A percentile compares a stretch with the other conserved stretches of the same genome.
Evolutionary conservation across 768 basidiomycete species (phyloP).

Genomic region (Phylloporus arenicola): DNA sequence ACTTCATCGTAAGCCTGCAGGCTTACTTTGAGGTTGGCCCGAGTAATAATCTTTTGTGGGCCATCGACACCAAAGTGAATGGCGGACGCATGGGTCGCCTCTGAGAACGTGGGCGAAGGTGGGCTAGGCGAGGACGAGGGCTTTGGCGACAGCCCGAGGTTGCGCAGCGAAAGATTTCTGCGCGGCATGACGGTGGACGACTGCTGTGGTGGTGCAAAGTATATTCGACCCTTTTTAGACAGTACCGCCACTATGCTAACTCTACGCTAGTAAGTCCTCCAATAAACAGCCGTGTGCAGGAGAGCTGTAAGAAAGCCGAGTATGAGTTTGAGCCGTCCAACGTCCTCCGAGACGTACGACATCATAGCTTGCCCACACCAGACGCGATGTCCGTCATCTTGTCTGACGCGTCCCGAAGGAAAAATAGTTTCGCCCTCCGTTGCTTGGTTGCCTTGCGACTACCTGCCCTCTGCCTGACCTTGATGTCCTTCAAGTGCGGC

Average conservation of each 20-base stretch:
- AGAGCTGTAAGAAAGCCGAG: slow-evolving; percentile 8
- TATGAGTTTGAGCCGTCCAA: background rate
- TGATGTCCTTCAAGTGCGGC: slow-evolving; percentile 84
- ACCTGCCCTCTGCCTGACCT: slow-evolving; percentile 61
- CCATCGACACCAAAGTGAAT: slow-evolving; percentile 73
- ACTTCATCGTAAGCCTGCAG: slow-evolving; percentile 80
- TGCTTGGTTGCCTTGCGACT: slow-evolving; percentile 45
- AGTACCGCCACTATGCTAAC: background rate
- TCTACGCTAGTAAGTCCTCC: slow-evolving; percentile 1
- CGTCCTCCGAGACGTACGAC: slow-evolving; percentile 8
- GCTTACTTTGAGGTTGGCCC: slow-evolving; percentile 70
- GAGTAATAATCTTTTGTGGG: slow-evolving; percentile 77
- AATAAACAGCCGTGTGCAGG: background rate
- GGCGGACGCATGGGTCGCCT: slow-evolving; percentile 70
- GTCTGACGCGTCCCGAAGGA: slow-evolving; percentile 74
- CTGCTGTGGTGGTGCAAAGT: slow-evolving; percentile 12
- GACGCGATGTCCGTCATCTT: slow-evolving; percentile 76
- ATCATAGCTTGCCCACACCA: slow-evolving; percentile 31
- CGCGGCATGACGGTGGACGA: slow-evolving; percentile 39
- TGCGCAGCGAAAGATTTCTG: slow-evolving; percentile 52
- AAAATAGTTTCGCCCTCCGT: slow-evolving; percentile 78
- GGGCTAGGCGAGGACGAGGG: slow-evolving; percentile 50
- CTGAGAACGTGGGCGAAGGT: slow-evolving; percentile 82
- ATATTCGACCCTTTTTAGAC: slow-evolving; percentile 15
- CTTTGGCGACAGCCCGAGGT: slow-evolving; percentile 43